Conservation (phyloP, 2,329 filamentous ascomycete genomes). For the Penicillium sp. region DNA sequence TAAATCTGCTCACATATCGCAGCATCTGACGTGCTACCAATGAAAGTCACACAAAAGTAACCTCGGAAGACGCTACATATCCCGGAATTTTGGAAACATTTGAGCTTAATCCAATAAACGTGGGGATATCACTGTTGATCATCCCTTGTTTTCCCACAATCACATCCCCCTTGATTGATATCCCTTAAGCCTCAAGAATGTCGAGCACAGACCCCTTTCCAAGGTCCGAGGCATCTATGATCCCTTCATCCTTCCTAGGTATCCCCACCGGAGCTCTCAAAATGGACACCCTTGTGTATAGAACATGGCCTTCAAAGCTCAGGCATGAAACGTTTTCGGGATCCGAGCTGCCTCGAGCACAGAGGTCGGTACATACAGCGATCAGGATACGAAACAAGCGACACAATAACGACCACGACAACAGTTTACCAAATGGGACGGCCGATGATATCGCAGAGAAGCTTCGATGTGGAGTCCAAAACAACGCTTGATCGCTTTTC, state of each 20-base stretch:
- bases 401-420: not conserved
- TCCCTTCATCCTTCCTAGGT: not conserved
- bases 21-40: not conserved
- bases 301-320: not conserved
- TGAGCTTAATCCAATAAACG: constrained; percentile 1
- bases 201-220: not conserved
- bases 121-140: not conserved
- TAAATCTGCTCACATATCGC: not conserved
- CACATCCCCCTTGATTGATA: not conserved
- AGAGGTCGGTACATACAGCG: not conserved
- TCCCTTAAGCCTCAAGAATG: constrained; percentile 2
- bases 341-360: not conserved
- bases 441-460: not conserved
- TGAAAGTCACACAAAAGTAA: not conserved
- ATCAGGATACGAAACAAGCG: not conserved
- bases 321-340: not conserved
- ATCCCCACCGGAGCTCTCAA: not conserved
- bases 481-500: not conserved
- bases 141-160: not conserved
- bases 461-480: not conserved
- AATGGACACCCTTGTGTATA: not conserved
- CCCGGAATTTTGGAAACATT: not conserved
- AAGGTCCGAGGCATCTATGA: not conserved
- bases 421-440: constrained; percentile 17
- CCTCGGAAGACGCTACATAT: not conserved